Evolutionary conservation across 164 flowering plant species (phyloP), one percentile per base, ranked within the genome.

Genomic region (Hamamelis virginiana): DNA sequence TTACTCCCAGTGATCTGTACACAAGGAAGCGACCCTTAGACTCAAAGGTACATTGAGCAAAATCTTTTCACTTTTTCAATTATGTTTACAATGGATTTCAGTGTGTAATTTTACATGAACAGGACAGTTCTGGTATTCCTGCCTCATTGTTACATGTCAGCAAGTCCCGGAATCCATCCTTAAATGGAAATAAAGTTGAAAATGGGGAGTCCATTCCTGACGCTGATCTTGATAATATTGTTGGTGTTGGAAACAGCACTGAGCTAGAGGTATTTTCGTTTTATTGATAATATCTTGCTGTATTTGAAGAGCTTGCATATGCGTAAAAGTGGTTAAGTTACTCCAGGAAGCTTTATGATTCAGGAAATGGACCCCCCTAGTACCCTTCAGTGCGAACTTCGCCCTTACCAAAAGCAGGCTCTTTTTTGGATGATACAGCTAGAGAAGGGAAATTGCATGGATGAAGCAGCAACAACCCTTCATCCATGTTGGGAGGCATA

Each of bases 401-500:
- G 96, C 6, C 92, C 95, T 9, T 95, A 95, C 75, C 99, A 95
- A 77, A 95, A 87, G 78, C 98, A 95, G 84, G 99, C 99, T 41
- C 93, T 95, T 76, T 75, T 80, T 71, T 95, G 97, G 97, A 95
- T 95, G 99, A 53, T 72, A 70, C 89, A 82, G 62, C 79, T 87
- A 67, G 98, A 95, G 82, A 91, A 76, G 81, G 96, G 97, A 60
- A 71, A 76, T 53, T 80, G 78, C 68, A 59, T 77, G 67, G 95
- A 91, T 75, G 91, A 82, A 62, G 93, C 89, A 13, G 90, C 89
- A 62, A 78, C 86, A 68, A 87, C 93, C 8, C 92, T 95, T 73
- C 99, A 95, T 73, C 99, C 99, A 57, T 92, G 98, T 71, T 95
- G 99, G 99, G 90, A 86, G 72, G 96, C 97, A 55, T 95, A 90